A percentile compares a stretch with the other conserved stretches of the same genome.
Evolutionary conservation across 305 asterid genomes (phyloP).

Genomic region (Fraxinus velutina): DNA sequence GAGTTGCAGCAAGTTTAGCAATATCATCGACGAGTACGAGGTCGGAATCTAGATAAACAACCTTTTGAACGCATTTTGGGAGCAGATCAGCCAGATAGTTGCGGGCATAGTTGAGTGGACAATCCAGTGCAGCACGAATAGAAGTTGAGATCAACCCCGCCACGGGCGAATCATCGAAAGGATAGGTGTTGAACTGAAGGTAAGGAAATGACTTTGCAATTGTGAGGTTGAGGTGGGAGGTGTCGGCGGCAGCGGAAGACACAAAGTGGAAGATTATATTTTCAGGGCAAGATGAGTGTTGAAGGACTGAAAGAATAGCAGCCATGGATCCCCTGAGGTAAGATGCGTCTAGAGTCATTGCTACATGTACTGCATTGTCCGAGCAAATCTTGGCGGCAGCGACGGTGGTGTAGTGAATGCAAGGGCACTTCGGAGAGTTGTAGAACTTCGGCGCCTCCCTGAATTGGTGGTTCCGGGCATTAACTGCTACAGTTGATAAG

Average conservation of each 20-base stretch:
- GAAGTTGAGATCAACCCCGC: constrained; percentile 46
- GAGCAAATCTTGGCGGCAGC: constrained; percentile 6
- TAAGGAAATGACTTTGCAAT: constrained; percentile 60
- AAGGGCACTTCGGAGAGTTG: constrained; percentile 54
- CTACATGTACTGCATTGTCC: constrained; percentile 40
- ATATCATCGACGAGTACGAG: constrained; percentile 79
- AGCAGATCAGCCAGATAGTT: constrained; percentile 43
- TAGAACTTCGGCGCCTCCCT: constrained; percentile 82
- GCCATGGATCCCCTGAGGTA: constrained; percentile 50
- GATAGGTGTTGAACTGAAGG: constrained; percentile 52
- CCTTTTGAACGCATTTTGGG: constrained; percentile 27
- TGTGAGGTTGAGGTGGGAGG: constrained; percentile 35
- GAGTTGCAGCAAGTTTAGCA: constrained; percentile 67
- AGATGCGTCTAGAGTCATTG: constrained; percentile 42
- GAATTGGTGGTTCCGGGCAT: constrained; percentile 32
- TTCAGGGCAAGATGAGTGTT: constrained; percentile 45
- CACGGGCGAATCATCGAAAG: constrained; percentile 55
- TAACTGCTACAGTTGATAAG: constrained; percentile 9
- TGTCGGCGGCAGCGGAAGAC: constrained; percentile 34
- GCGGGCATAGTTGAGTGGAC: constrained; percentile 47
- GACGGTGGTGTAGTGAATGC: constrained; percentile 8
- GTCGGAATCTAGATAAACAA: constrained; percentile 86
- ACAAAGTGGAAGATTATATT: constrained; percentile 39
- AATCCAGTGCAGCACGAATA: constrained; percentile 44
- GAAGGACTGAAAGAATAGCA: constrained; percentile 37